These are phyloP conservation scores for Ceratocystis variospora DNA, from an alignment of 2,329 filamentous ascomycete species.

Conservation along the genomic window DNA sequence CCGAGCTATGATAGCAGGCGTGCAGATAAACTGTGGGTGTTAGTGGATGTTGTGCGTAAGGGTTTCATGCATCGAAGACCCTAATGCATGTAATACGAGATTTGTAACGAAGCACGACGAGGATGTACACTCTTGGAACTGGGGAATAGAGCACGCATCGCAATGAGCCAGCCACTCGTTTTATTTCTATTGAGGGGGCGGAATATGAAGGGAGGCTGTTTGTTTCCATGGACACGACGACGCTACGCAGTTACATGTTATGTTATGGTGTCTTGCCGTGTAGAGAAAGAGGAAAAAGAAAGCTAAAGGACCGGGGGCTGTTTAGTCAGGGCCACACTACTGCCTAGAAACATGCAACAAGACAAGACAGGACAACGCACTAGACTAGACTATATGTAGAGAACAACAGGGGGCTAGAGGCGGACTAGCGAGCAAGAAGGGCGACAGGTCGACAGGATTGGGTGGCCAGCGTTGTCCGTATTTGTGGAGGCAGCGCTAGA, in stretches of 20 bases:
- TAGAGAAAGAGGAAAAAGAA: too few relatives aligned
- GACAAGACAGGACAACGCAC: not conserved
- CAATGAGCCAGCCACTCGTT: not conserved
- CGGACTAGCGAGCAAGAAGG: not conserved
- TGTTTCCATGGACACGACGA: not conserved
- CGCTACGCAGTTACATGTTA: not conserved
- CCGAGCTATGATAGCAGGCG: not conserved
- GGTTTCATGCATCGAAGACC: not conserved
- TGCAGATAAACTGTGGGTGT: not conserved
- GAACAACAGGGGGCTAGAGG: not conserved
- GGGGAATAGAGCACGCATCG: not conserved
- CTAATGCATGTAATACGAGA: slow-evolving; percentile 5
- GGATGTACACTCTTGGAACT: not conserved
- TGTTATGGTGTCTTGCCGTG: not conserved
- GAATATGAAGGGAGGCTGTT: not conserved
- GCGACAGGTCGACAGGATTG: not conserved
- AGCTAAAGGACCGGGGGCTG: too few relatives aligned
- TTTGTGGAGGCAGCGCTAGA: too few relatives aligned
- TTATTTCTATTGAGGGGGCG: not conserved
- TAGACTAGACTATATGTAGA: not conserved
- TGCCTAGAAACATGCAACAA: not conserved
- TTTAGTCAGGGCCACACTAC: not conserved
- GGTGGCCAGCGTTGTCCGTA: not conserved
- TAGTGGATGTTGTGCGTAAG: not conserved
- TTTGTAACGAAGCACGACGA: not conserved